These are phyloP conservation scores for Pneumocystis oryctolagi DNA, from an alignment of 1,139 yeast species.

Conservation along the genomic window DNA sequence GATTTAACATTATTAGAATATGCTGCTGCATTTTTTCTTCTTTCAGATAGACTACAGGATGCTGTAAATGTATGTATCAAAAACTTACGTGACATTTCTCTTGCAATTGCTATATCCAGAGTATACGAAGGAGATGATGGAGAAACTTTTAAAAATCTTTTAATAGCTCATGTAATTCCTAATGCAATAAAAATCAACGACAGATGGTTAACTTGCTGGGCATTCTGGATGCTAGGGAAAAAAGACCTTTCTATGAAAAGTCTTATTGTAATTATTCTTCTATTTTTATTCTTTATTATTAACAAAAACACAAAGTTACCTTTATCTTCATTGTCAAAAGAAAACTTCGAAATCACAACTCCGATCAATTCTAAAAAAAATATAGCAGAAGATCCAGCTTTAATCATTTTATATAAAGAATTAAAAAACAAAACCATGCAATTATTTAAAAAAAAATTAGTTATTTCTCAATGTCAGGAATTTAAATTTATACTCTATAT, in stretches of 20 bases:
- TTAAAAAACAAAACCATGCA: conserved; percentile 39
- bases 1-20: conserved; percentile 30
- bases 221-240: conserved; percentile 50
- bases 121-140: conserved; percentile 48
- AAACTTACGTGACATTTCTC: conserved; percentile 48
- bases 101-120: conserved; percentile 71
- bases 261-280: conserved; percentile 28
- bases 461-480: conserved; percentile 38
- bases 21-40: conserved; percentile 77
- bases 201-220: conserved; percentile 73
- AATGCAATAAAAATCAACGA: conserved; percentile 48
- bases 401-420: conserved; percentile 48
- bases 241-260: conserved; percentile 49
- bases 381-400: conserved; percentile 68
- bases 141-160: conserved; percentile 35
- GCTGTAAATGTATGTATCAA: conserved; percentile 57
- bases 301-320: conserved; percentile 17
- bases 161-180: conserved; percentile 41
- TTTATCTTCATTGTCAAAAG: conserved; percentile 10
- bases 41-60: conserved; percentile 67
- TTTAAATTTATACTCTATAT: conserved; percentile 47
- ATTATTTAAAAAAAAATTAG: conserved; percentile 28
- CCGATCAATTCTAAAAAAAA: conserved; percentile 22
- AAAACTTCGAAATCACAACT: conserved; percentile 20
- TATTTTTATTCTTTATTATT: conserved; percentile 16